These are phyloP conservation scores for Nakazawaea pomicola DNA, from an alignment of 805 yeast species.

Conservation along the genomic window DNA sequence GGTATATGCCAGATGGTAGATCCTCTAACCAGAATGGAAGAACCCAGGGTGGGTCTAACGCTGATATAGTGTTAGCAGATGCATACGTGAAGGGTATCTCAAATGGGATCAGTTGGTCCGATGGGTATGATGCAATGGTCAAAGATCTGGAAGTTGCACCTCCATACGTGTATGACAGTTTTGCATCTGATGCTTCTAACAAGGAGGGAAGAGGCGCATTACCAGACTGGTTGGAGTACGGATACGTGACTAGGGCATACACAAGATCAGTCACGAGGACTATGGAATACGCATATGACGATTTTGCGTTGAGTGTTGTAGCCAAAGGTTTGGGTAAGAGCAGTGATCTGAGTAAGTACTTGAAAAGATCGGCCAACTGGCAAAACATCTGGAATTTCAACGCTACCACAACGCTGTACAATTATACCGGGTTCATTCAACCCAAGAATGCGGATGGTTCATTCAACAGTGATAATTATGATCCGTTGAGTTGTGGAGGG, in stretches of 20 bases:
- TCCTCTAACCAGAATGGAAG: conserved; percentile 31
- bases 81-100: conserved; percentile 27
- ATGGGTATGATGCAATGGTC: conserved; percentile 28
- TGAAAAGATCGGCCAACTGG: conserved; percentile 30
- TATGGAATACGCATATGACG: conserved; percentile 32
- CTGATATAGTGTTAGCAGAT: conserved; percentile 32
- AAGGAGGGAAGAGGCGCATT: conserved; percentile 32
- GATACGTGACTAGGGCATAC: conserved; percentile 27
- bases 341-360: conserved; percentile 22
- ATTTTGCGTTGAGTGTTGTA: conserved; percentile 28
- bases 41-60: conserved; percentile 33
- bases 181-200: conserved; percentile 26
- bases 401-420: conserved; percentile 16
- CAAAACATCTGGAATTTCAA: conserved; percentile 30
- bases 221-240: conserved; percentile 28
- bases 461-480: conserved; percentile 23
- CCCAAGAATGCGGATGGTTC: conserved; percentile 27
- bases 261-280: conserved; percentile 31
- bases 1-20: conserved; percentile 33
- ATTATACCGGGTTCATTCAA: conserved; percentile 29
- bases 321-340: conserved; percentile 26
- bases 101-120: conserved; percentile 24
- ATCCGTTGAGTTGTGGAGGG: conserved; percentile 28
- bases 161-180: conserved; percentile 23
- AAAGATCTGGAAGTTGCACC: conserved; percentile 32